Evolutionary conservation across 164 flowering plant species (phyloP).

Genomic region (Kalanchoe fedtschenkoi): DNA sequence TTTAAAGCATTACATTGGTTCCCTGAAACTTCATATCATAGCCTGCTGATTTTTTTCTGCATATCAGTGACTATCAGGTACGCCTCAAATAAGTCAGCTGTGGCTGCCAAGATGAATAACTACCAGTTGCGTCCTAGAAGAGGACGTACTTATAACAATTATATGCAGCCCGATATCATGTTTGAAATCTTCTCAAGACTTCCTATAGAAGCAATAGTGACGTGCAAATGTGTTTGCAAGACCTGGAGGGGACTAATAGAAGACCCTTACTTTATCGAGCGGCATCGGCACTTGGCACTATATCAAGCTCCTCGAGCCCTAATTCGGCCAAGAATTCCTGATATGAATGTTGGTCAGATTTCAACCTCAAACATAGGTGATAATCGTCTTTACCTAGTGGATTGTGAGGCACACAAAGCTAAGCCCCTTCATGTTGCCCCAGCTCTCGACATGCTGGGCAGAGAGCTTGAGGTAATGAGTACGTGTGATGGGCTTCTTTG

Average conservation of each 20-base stretch:
- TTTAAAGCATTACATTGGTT: not conserved
- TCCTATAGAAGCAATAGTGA: not conserved
- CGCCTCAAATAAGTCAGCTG: not conserved
- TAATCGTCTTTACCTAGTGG: not conserved
- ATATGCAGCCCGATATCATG: conserved; percentile 5
- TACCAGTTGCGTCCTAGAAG: not conserved
- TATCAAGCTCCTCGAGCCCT: not conserved
- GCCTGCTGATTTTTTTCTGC: not conserved
- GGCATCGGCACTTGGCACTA: not conserved
- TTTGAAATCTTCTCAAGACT: not conserved
- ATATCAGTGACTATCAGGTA: not conserved
- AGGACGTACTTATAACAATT: not conserved
- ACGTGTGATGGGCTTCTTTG: not conserved
- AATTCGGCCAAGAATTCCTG: not conserved
- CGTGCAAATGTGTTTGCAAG: conserved; percentile 5
- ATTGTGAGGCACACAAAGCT: conserved; percentile 2
- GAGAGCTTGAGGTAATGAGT: not conserved
- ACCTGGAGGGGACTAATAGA: not conserved
- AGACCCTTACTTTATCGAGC: not conserved
- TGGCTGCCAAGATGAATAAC: not conserved
- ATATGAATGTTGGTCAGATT: not conserved
- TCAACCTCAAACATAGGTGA: not conserved
- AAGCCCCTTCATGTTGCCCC: not conserved
- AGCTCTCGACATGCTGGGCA: not conserved
- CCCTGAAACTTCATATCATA: not conserved